phyloP scores from a whole-genome alignment of 441 rosid species.

The Adansonia rubrostipa region DNA sequence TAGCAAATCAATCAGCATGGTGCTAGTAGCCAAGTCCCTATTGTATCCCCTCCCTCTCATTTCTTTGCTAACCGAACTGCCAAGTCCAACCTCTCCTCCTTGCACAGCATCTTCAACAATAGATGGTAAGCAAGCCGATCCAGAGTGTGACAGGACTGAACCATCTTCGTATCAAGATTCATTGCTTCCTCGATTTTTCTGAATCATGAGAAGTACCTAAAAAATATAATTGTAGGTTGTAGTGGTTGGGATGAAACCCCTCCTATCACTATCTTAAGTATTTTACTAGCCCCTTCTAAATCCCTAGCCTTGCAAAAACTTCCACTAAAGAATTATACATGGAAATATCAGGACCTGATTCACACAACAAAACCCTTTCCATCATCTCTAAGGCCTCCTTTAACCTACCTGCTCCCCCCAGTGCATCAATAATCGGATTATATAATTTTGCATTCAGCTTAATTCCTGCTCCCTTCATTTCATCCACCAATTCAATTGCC shows the following conservation, averaged over 20 bases:
- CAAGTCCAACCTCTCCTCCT: conserved; percentile 70
- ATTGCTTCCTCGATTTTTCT: conserved; percentile 72
- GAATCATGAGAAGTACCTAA: conserved; percentile 61
- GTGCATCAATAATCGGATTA: conserved; percentile 78
- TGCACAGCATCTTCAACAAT: conserved; percentile 79
- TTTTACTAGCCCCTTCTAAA: conserved; percentile 69
- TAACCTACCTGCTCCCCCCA: conserved; percentile 77
- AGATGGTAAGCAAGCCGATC: conserved; percentile 79
- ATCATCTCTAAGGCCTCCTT: conserved; percentile 69
- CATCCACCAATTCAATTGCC: conserved; percentile 67
- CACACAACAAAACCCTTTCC: conserved; percentile 66
- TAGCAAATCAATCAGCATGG: conserved; percentile 73
- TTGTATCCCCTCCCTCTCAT: conserved; percentile 74
- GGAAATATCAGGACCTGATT: conserved; percentile 69
- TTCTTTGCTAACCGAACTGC: conserved; percentile 75
- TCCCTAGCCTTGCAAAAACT: conserved; percentile 76
- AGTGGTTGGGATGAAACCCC: conserved; percentile 67
- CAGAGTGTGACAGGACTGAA: conserved; percentile 70
- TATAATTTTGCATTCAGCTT: conserved; percentile 60
- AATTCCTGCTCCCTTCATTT: conserved; percentile 70
- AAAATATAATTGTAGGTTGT: conserved; percentile 81
- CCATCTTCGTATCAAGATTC: conserved; percentile 76
- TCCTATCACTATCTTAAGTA: conserved; percentile 75
- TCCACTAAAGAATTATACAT: conserved; percentile 87
- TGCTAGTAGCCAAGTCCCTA: conserved; percentile 62